Evolutionary conservation across 2,329 filamentous ascomycete genomes (phyloP), one percentile per base, ranked within the genome.

Genomic region (Cladosporium sp.): DNA sequence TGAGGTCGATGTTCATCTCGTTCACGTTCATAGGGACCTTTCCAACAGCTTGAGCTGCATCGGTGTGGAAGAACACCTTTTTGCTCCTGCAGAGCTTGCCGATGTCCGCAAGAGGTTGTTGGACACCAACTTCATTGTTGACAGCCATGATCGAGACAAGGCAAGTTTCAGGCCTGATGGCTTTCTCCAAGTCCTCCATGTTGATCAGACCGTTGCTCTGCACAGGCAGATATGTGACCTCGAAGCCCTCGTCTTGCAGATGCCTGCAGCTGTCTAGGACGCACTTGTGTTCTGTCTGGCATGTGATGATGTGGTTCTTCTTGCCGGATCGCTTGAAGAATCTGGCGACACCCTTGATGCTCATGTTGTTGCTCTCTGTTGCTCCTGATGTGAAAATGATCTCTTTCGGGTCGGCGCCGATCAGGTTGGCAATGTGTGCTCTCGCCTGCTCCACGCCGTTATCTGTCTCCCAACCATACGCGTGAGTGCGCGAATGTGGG

Each of bases 351-450:
- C 95, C 95, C 82, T 99, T 99, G 82, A 99, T 92, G 79, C 93
- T 97, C 95, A 99, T 99, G 75, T 99, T 99, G 81, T 99, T 99
- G 77, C 93, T 97, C 82, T 99, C 95, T 0, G 95, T 99, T 18
- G 95, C 95, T 64, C 95, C 95, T 74, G 93, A 97, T 7, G 95
- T 99, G 81, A 99, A 98, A 73, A 99, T 96, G 70, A 99, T 98
- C 78, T 99, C 95, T 80, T 99, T 99, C 6, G 95, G 84, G 77
- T 99, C 93, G 31, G 95, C 95, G 29, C 94, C 94, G 70, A 99
- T 95, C 64, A 99, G 85, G 46, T 85, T 85, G 3, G 95, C 95
- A 69, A 98, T 85, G 75, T 98, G 87, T 72, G 86, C 86, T 73
- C 95, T 88, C 52, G 95, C 93, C 69, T 92, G 86, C 78, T 99